A percentile compares a stretch with the other conserved stretches of the same genome.
These are phyloP conservation scores for Candida nemodendra DNA, from an alignment of 805 yeast genomes.

Conservation along the genomic window DNA sequence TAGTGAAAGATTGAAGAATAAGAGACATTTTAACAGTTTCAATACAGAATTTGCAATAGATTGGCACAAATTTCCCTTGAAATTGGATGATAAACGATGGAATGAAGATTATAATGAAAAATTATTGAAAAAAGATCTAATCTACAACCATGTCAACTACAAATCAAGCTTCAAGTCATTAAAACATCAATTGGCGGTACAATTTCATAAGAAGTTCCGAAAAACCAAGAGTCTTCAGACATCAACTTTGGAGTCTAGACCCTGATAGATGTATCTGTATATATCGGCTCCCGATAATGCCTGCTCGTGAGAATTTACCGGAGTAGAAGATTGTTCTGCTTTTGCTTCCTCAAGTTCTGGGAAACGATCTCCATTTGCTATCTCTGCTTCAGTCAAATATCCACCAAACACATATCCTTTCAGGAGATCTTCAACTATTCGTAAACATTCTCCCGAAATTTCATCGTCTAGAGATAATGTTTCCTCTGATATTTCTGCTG, in stretches of 20 bases:
- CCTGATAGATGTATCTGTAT: slow-evolving; percentile 46
- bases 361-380: slow-evolving; percentile 28
- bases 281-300: slow-evolving; percentile 37
- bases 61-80: slow-evolving; percentile 48
- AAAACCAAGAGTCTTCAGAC: neutral
- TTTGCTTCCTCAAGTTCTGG: slow-evolving; percentile 32
- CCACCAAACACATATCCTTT: slow-evolving; percentile 64
- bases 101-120: slow-evolving; percentile 36
- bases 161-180: slow-evolving; percentile 41
- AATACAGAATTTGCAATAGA: slow-evolving; percentile 61
- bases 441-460: slow-evolving; percentile 66
- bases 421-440: slow-evolving; percentile 49
- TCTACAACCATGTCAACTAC: slow-evolving; percentile 41
- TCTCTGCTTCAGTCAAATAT: slow-evolving; percentile 51
- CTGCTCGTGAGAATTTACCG: slow-evolving; percentile 9
- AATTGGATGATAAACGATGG: slow-evolving; percentile 38
- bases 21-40: slow-evolving; percentile 70
- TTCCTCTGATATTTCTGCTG: slow-evolving; percentile 23
- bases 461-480: slow-evolving; percentile 50
- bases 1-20: slow-evolving; percentile 54
- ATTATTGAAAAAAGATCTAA: slow-evolving; percentile 32
- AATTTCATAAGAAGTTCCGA: slow-evolving; percentile 32
- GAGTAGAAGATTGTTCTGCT: slow-evolving; percentile 8
- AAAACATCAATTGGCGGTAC: slow-evolving; percentile 38
- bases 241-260: slow-evolving; percentile 30